Conservation (phyloP, 2,329 filamentous ascomycete genomes). For the Ceratocystis eucalypticola region DNA sequence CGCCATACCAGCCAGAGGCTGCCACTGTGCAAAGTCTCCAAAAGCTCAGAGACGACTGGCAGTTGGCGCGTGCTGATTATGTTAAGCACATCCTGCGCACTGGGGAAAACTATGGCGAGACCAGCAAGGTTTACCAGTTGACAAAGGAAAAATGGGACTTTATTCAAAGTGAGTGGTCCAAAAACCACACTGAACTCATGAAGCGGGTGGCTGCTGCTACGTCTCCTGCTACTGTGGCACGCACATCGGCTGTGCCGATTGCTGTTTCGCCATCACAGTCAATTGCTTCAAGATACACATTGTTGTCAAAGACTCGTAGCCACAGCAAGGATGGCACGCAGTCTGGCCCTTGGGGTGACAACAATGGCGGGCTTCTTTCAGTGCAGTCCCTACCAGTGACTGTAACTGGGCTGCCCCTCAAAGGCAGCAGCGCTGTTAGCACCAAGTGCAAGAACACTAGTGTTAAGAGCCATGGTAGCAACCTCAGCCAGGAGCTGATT, state of each 20-base stretch:
- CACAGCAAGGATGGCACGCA: slow-evolving; percentile 31
- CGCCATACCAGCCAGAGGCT: slow-evolving; percentile 58
- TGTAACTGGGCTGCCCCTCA: slow-evolving; percentile 4
- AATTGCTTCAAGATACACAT: slow-evolving; percentile 10
- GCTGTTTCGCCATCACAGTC: slow-evolving; percentile 18
- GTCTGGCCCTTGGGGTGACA: slow-evolving; percentile 30
- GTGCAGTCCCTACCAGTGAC: slow-evolving; percentile 22
- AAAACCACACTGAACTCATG: slow-evolving; percentile 52
- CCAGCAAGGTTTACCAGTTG: slow-evolving; percentile 73
- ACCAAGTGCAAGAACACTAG: slow-evolving; percentile 19
- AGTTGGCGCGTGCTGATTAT: slow-evolving; percentile 70
- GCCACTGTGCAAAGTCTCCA: slow-evolving; percentile 45
- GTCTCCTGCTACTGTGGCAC: slow-evolving; percentile 20
- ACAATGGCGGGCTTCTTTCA: slow-evolving; percentile 30
- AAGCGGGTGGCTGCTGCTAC: slow-evolving; percentile 34
- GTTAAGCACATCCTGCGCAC: slow-evolving; percentile 79
- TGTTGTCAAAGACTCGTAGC: slow-evolving; percentile 25
- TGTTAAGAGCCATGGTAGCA: background rate
- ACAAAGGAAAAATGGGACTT: slow-evolving; percentile 83
- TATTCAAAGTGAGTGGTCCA: slow-evolving; percentile 62
- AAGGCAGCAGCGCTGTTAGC: background rate
- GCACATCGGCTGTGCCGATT: slow-evolving; percentile 19
- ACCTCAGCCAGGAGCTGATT: slow-evolving; percentile 27
- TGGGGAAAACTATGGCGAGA: slow-evolving; percentile 79
- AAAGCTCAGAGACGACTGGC: slow-evolving; percentile 66